These are phyloP conservation scores for Phytophthora tentaculata DNA, from an alignment of 352 stramenopile species.

Conservation along the genomic window DNA sequence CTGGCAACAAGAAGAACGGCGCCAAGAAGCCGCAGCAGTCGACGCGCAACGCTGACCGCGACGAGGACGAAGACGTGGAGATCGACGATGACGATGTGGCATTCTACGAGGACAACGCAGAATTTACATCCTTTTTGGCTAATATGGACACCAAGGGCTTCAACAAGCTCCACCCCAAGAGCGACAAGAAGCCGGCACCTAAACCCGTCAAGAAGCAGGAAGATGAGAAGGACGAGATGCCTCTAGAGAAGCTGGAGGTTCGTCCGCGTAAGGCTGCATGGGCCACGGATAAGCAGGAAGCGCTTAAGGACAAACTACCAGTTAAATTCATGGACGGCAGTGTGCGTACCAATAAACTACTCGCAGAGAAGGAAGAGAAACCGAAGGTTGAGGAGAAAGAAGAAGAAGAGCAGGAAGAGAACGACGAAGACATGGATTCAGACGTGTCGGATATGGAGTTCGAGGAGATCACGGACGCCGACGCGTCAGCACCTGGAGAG, in stretches of 20 bases:
- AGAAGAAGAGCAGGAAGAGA: constrained; percentile 47
- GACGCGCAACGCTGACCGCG: constrained; percentile 6
- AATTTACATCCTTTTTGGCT: constrained; percentile 76
- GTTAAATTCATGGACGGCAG: constrained; percentile 90
- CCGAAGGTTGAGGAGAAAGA: constrained; percentile 40
- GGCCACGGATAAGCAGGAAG: constrained; percentile 60
- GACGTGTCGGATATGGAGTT: constrained; percentile 87
- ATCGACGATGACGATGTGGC: constrained; percentile 82
- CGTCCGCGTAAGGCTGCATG: constrained; percentile 66
- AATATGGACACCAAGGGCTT: constrained; percentile 82
- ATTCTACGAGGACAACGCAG: constrained; percentile 78
- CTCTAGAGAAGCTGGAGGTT: constrained; percentile 82
- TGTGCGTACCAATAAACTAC: constrained; percentile 75
- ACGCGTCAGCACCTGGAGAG: constrained; percentile 15
- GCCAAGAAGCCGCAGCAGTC: constrained; percentile 33
- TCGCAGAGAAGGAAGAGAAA: constrained; percentile 51
- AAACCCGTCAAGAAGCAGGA: constrained; percentile 42
- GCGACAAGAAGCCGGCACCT: constrained; percentile 45
- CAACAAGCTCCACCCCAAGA: constrained; percentile 38
- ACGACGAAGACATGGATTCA: constrained; percentile 56
- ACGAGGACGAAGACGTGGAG: constrained; percentile 63
- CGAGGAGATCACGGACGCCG: constrained; percentile 62
- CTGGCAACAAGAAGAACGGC: constrained; percentile 43
- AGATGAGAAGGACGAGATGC: constrained; percentile 50
- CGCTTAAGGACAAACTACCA: constrained; percentile 76